phyloP scores from a whole-genome alignment of 2,329 filamentous ascomycete genomes.

The Cytospora paraplurivora region DNA sequence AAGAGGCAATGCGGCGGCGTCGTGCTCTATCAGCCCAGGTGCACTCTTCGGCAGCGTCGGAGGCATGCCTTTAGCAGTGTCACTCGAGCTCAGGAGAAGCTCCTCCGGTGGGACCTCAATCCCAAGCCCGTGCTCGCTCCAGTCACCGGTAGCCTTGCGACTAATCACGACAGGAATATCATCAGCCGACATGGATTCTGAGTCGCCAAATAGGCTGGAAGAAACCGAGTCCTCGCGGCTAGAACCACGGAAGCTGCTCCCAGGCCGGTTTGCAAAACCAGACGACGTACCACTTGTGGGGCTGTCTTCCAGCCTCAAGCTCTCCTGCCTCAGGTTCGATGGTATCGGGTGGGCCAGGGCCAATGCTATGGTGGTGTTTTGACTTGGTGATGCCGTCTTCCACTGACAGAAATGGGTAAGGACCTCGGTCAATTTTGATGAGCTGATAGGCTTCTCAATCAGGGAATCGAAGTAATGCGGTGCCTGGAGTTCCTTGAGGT shows the following conservation, averaged over 20 bases:
- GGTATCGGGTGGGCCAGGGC: slow-evolving; percentile 61
- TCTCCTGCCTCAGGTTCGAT: slow-evolving; percentile 66
- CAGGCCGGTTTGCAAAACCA: slow-evolving; percentile 66
- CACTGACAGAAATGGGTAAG: slow-evolving; percentile 88
- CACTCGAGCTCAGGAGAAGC: slow-evolving; percentile 37
- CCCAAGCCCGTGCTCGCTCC: slow-evolving; percentile 76
- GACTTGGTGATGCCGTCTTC: slow-evolving; percentile 70
- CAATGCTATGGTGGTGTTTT: slow-evolving; percentile 45
- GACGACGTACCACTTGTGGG: slow-evolving; percentile 75
- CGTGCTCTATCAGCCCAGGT: slow-evolving; percentile 60
- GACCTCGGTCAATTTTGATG: slow-evolving; percentile 86
- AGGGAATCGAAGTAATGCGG: slow-evolving; percentile 95
- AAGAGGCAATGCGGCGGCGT: slow-evolving; percentile 42
- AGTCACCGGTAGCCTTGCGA: slow-evolving; percentile 74
- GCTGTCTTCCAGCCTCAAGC: slow-evolving; percentile 71
- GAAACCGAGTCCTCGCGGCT: slow-evolving; percentile 88
- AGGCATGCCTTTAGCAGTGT: slow-evolving; percentile 48
- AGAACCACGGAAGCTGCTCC: slow-evolving; percentile 75
- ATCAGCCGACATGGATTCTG: slow-evolving; percentile 75
- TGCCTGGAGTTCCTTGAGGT: slow-evolving; percentile 94
- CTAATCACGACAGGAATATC: slow-evolving; percentile 76
- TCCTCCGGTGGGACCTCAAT: slow-evolving; percentile 79
- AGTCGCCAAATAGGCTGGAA: slow-evolving; percentile 85
- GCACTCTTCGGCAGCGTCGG: slow-evolving; percentile 66
- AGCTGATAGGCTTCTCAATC: slow-evolving; percentile 94